phyloP scores from a whole-genome alignment of 2,329 filamentous ascomycete species.

The Fusarium musae region DNA sequence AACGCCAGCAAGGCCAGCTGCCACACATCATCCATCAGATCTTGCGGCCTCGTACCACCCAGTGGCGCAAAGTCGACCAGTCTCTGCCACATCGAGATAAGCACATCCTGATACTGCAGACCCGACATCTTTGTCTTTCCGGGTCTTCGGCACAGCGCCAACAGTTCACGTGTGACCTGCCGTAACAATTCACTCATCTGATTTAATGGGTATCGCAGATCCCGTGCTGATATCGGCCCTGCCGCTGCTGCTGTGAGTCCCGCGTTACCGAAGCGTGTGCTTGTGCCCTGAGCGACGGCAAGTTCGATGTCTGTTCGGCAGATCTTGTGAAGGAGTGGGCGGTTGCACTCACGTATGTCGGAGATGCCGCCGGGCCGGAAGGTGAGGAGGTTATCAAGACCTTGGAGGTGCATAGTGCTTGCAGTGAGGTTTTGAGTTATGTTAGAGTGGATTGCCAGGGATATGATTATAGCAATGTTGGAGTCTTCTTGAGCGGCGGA shows the following conservation, averaged over 20 bases:
- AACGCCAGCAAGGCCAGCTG: slow-evolving; percentile 26
- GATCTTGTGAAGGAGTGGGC: slow-evolving; percentile 28
- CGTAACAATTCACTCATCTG: slow-evolving; percentile 3
- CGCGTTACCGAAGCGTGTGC: slow-evolving; percentile 21
- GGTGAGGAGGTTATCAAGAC: slow-evolving; percentile 7
- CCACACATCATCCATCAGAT: slow-evolving; percentile 21
- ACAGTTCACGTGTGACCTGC: slow-evolving; percentile 6
- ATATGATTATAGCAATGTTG: slow-evolving; percentile 34
- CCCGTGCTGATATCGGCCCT: neutral
- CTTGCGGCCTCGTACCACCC: slow-evolving; percentile 1
- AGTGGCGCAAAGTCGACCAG: slow-evolving; percentile 27
- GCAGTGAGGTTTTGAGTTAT: slow-evolving; percentile 10
- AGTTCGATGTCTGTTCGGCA: slow-evolving; percentile 26
- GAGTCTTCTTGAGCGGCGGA: slow-evolving; percentile 10
- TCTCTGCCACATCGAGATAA: slow-evolving; percentile 28
- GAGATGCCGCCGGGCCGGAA: slow-evolving; percentile 10
- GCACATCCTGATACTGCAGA: slow-evolving; percentile 26
- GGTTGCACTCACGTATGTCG: slow-evolving; percentile 14
- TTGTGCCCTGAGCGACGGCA: slow-evolving; percentile 2
- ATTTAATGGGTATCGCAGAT: slow-evolving; percentile 5
- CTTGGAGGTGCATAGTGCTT: slow-evolving; percentile 25
- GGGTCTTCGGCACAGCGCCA: slow-evolving; percentile 16
- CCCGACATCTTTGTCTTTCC: slow-evolving; percentile 9
- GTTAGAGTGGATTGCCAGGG: slow-evolving; percentile 34
- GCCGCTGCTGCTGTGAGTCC: slow-evolving; percentile 10